Evolutionary conservation across 208 protist genomes (phyloP), one percentile per base, ranked within the genome.

Genomic region (Acanthamoeba sp.): DNA sequence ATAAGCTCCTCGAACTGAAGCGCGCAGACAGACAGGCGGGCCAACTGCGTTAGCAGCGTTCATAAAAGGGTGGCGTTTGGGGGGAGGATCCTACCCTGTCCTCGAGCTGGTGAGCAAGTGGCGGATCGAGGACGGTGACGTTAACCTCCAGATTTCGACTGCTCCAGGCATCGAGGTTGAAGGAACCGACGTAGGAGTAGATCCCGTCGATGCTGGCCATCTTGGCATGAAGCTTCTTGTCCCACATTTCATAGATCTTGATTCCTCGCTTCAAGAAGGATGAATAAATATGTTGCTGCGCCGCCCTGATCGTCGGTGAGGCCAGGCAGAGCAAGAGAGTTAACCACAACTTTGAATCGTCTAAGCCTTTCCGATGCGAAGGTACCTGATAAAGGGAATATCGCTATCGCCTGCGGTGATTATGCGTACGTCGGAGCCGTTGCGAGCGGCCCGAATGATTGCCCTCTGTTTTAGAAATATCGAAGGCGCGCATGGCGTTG

Each of bases 171-270:
- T 94, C 91, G 38, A 94, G 50, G 40, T 94, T 94, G 87, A 95
- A 95, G 55, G 34, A 95, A 18, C 95, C 95, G 32, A 96, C 71
- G 6, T 85, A 80, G 78, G 71, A 92, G 57, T 95, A 96, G 9
- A 95, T 93, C 24, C 94, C 94, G 62, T 96, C 95, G 34, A 95
- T 93, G 18, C 62, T 93, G 20, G 93, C 42, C 48, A 89, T 96
- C 91, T 96, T 96, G 18, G 93, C 62, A 42, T 96, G 95, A 40
- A 96, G 32, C 7, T 48, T 82, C 27, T 48, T 52, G 38, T 55
- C 14, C 45, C 27, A 94, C 59, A 95, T 90, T 80, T 96, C 95
- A 66, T 94, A 96, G 1, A 96, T 94, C 20, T 64, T 91, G 38
- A 96, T 69, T 40, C 59, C 91, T 55, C 40, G 89, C 69, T 95